Percentiles rank a stretch among this genome's conserved stretches.
Conservation (phyloP, 2,329 filamentous ascomycete genomes). For the Fusarium praegraminearum region DNA sequence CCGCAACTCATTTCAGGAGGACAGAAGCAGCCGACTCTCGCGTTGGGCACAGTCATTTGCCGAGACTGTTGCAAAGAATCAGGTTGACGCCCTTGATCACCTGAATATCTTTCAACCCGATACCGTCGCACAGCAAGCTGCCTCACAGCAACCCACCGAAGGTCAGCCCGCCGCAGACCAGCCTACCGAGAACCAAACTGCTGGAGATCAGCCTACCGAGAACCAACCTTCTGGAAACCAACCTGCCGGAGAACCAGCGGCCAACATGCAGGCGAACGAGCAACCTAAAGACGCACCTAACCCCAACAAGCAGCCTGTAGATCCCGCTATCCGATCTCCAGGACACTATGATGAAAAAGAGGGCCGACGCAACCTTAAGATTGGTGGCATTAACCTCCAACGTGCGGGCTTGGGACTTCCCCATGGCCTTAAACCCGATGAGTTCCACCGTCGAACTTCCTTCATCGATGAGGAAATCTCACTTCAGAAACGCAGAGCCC, state of each 20-base stretch:
- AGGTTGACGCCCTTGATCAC: background rate
- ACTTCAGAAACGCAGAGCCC: constrained; percentile 41
- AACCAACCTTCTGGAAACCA: background rate
- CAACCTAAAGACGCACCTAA: background rate
- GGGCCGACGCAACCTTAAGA: background rate
- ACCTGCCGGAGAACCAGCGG: background rate
- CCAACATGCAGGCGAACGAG: background rate
- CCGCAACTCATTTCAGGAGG: background rate
- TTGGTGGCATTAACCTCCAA: background rate
- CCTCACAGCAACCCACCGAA: too few species aligned
- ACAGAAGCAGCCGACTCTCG: background rate
- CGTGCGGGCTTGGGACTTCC: background rate
- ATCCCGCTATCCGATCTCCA: background rate
- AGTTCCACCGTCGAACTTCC: constrained; percentile 36
- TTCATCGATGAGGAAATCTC: constrained; percentile 42
- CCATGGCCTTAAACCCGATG: background rate
- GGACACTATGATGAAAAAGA: background rate
- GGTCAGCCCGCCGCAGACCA: too few species aligned
- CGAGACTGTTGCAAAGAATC: background rate
- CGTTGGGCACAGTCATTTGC: background rate
- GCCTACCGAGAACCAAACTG: too few species aligned
- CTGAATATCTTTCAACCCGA: too few species aligned
- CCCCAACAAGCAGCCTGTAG: background rate
- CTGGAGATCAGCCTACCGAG: background rate
- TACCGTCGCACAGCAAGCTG: too few species aligned